Conservation (phyloP, 2,329 filamentous ascomycete species). For the Paracamarosporium sp. region DNA sequence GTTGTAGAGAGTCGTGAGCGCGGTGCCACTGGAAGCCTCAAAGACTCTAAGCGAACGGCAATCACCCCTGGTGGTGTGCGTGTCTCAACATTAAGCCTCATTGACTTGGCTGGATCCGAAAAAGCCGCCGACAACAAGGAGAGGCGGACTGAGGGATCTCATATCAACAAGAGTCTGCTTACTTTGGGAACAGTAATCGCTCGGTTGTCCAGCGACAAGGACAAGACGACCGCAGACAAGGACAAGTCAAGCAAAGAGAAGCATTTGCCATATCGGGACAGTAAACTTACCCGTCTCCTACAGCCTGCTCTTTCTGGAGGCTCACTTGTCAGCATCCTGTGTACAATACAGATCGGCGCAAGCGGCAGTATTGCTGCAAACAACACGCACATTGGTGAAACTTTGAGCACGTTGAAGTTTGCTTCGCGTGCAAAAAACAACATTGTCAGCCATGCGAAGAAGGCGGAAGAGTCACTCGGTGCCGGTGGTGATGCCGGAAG, state of each 20-base stretch:
- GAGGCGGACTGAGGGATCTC: slow-evolving; percentile 89
- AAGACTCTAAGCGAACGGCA: slow-evolving; percentile 49
- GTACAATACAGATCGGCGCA: slow-evolving; percentile 90
- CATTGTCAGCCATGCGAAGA: slow-evolving; percentile 96
- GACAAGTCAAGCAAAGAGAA: slow-evolving; percentile 90
- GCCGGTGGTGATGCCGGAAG: slow-evolving; percentile 83
- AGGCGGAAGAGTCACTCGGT: slow-evolving; percentile 83
- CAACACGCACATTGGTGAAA: slow-evolving; percentile 82
- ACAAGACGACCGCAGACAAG: slow-evolving; percentile 66
- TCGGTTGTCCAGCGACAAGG: slow-evolving; percentile 86
- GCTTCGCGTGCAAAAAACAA: slow-evolving; percentile 97
- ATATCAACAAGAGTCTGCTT: slow-evolving; percentile 97
- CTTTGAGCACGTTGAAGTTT: slow-evolving; percentile 95
- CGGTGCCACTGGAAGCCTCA: slow-evolving; percentile 50
- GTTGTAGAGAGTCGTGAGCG: slow-evolving; percentile 96
- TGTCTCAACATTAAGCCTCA: slow-evolving; percentile 92
- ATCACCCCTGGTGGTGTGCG: slow-evolving; percentile 81
- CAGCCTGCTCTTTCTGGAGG: slow-evolving; percentile 93
- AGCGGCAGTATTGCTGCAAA: slow-evolving; percentile 73
- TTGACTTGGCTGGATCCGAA: slow-evolving; percentile 95
- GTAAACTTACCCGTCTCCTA: slow-evolving; percentile 90
- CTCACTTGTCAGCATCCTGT: slow-evolving; percentile 95
- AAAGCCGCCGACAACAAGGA: slow-evolving; percentile 96
- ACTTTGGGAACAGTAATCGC: slow-evolving; percentile 96
- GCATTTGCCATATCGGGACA: slow-evolving; percentile 95